phyloP scores from a whole-genome alignment of 164 flowering plant species.

The Santalum album region DNA sequence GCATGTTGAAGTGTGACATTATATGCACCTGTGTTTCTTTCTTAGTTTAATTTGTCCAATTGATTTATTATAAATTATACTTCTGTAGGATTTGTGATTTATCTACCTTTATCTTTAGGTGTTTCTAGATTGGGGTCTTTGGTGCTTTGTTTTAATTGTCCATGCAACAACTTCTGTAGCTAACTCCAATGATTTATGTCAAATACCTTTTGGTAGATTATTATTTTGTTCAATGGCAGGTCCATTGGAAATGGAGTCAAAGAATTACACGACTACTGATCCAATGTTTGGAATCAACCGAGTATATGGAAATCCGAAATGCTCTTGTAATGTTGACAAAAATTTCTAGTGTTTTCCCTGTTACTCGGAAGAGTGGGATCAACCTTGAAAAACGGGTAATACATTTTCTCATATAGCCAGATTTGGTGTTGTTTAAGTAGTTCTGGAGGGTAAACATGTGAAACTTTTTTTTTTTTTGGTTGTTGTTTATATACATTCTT shows the following conservation, averaged over 20 bases:
- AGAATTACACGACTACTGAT: conserved; percentile 78
- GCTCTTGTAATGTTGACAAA: conserved; percentile 86
- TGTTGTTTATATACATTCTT: not conserved
- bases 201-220: not conserved
- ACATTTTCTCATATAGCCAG: not conserved
- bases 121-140: no score
- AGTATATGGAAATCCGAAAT: conserved; percentile 97
- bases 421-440: not conserved
- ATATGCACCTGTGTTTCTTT: no score
- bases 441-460: not conserved
- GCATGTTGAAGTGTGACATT: no score
- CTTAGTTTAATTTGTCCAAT: no score
- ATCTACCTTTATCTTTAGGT: no score
- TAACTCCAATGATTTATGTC: not conserved
- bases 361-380: conserved; percentile 87
- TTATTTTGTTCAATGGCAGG: conserved; percentile 33
- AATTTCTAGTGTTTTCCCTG: conserved; percentile 91
- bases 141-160: no score
- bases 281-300: conserved; percentile 91
- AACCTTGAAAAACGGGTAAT: conserved; percentile 98
- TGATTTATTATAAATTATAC: no score
- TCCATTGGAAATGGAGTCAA: conserved; percentile 99
- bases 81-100: no score
- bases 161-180: not conserved
- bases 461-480: not conserved